Evolutionary conservation across 176 grass and related monocot species (phyloP), one percentile per base, ranked within the genome.

Genomic region (Secale cereale): DNA sequence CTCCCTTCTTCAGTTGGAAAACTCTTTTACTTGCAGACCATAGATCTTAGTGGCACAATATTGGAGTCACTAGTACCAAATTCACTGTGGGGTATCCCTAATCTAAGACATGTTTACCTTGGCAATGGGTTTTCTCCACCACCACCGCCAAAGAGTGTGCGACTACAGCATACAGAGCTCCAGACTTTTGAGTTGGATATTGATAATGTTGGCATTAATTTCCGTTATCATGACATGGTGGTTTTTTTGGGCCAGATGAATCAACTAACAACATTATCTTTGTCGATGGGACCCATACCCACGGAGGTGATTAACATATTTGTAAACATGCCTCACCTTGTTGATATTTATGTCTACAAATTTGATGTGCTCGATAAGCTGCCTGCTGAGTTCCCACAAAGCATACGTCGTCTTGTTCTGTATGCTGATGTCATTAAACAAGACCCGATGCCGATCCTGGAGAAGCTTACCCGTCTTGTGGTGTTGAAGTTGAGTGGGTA

Each of bases 401-500:
- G 7, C 14, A 11, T 79, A 60, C 83, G 50, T 0, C 0, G 1
- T 20, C 35, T 85, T n/a, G 0, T 0, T 9, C 36, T 85, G 8
- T 0, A 0, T 16, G 48, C 65, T 7, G 0, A 10, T 1, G 1
- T 13, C 11, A 39, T 77, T 0, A 15, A 20, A 37, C 43, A 43
- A 40, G 37, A 40, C 37, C 9, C 37, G 0, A 40, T 40, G 37
- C 2, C 37, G 37, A 40, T 40, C 77, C 74, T 85, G 10, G 82
- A 75, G 59, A 84, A 84, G 39, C 82, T 84, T n/a, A 70, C 35
- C 2, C 64, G 40, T 60, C 39, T 84, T 15, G 39, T 65, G 19
- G 70, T 26, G 33, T 39, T 83, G 0, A 0, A 1, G 4, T 48
- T 84, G 37, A 0, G 0, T 0, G 54, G 82, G 15, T 84, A 77